Evolutionary conservation across 148 eudicot genomes (phyloP).

Genomic region (Cornus controversa): DNA sequence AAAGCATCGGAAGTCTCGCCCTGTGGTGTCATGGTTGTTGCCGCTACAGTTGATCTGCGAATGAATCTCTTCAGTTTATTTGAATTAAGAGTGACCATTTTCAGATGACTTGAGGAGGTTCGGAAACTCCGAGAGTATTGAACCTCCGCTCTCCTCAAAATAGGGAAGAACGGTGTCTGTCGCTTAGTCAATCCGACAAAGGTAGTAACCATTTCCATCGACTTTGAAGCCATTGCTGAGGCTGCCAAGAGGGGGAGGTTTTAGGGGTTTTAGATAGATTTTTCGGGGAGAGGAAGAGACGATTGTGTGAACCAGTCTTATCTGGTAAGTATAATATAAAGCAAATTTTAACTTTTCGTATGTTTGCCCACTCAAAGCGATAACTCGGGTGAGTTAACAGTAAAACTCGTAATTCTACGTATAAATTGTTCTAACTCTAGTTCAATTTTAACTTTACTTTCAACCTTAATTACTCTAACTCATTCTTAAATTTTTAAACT

Average conservation of each 20-base stretch:
- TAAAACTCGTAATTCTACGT: too few species aligned
- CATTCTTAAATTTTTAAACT: too few species aligned
- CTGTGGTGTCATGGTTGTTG: slow-evolving; percentile 38
- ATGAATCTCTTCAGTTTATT: slow-evolving; percentile 16
- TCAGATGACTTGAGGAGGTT: slow-evolving; percentile 10
- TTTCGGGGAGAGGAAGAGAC: not conserved
- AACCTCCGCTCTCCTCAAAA: slow-evolving; percentile 11
- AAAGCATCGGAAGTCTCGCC: slow-evolving; percentile 38
- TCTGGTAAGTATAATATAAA: not conserved
- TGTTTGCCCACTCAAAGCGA: too few species aligned
- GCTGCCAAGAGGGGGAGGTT: not conserved
- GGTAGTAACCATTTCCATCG: slow-evolving; percentile 49
- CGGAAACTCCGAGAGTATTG: not conserved
- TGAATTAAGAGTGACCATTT: slow-evolving; percentile 16
- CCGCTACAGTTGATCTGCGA: slow-evolving; percentile 30
- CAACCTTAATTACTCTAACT: too few species aligned
- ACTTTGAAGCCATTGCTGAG: slow-evolving; percentile 53
- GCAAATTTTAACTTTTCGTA: too few species aligned
- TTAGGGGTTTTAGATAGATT: not conserved
- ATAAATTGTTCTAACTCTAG: too few species aligned
- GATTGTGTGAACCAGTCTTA: not conserved
- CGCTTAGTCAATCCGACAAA: slow-evolving; percentile 39
- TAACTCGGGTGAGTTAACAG: too few species aligned
- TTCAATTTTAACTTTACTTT: too few species aligned
- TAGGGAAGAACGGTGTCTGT: slow-evolving; percentile 22